Percentiles rank a stretch among this genome's conserved stretches.
phyloP scores from a whole-genome alignment of 1,284 basidiomycete species.

The Apiotrichum porosum region DNA sequence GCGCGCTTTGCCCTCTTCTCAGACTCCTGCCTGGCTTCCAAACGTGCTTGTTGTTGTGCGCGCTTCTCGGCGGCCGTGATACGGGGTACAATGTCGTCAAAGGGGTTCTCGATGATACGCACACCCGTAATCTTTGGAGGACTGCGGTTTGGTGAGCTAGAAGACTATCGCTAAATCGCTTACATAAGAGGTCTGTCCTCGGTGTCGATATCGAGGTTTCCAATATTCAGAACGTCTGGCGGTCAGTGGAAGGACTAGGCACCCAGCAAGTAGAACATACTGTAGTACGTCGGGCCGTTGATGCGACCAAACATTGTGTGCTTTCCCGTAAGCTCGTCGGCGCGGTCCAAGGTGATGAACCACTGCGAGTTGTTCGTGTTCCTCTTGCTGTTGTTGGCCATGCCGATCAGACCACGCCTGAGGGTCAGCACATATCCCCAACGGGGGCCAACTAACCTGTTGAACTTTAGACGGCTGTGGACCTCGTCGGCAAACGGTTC shows the following conservation, averaged over 20 bases:
- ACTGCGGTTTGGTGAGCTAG: conserved; percentile 53
- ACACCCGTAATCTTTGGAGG: conserved; percentile 84
- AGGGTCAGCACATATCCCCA: conserved; percentile 50
- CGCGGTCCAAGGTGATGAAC: conserved; percentile 82
- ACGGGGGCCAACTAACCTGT: conserved; percentile 24
- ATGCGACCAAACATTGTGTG: conserved; percentile 74
- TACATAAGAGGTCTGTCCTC: conserved; percentile 82
- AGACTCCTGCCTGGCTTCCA: conserved; percentile 67
- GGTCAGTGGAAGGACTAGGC: background rate
- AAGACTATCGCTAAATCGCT: too few species aligned
- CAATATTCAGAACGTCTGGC: conserved; percentile 80
- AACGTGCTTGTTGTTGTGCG: conserved; percentile 70
- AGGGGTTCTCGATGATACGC: conserved; percentile 85
- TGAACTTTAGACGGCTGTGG: conserved; percentile 70
- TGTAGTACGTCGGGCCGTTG: conserved; percentile 69
- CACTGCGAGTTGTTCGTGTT: conserved; percentile 85
- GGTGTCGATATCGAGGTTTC: conserved; percentile 76
- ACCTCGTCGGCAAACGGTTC: conserved; percentile 90
- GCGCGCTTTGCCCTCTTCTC: conserved; percentile 66
- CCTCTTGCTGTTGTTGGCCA: conserved; percentile 85
- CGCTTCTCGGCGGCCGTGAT: conserved; percentile 88
- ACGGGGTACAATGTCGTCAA: conserved; percentile 89
- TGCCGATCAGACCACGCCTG: conserved; percentile 84
- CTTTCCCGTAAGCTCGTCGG: conserved; percentile 82
- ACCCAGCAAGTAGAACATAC: conserved; percentile 53